These are phyloP conservation scores for Pulicaria dysenterica DNA, from an alignment of 129 eudicot genomes.

Conservation along the genomic window DNA sequence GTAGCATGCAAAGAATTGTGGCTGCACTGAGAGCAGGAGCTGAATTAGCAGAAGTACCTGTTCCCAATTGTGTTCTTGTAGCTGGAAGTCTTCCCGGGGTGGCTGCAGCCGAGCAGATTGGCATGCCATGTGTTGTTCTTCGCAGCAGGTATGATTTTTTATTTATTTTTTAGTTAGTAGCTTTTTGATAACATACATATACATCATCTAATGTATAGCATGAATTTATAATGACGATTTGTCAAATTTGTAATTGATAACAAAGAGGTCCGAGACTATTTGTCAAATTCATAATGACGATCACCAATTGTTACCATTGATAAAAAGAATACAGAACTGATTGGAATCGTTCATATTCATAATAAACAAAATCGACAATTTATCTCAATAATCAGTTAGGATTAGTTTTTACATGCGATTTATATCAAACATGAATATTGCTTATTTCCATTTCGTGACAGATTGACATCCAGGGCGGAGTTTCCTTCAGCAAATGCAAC, in stretches of 20 bases:
- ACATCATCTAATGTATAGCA: neutral
- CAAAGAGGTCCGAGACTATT: neutral
- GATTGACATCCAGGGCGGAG: conserved; percentile 79
- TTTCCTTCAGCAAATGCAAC: conserved; percentile 72
- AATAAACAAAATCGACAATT: neutral
- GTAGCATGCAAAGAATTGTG: conserved; percentile 71
- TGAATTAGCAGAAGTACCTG: conserved; percentile 74
- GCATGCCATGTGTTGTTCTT: conserved; percentile 94
- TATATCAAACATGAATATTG: neutral
- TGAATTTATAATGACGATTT: too few species aligned
- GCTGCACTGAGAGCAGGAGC: conserved; percentile 86
- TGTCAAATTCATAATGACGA: neutral
- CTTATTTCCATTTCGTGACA: conserved; percentile 20
- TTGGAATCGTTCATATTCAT: too few species aligned
- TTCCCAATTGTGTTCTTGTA: conserved; percentile 69
- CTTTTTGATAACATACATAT: neutral
- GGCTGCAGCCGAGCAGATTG: conserved; percentile 84
- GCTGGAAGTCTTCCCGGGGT: conserved; percentile 86
- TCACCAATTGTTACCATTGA: too few species aligned
- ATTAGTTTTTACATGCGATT: too few species aligned
- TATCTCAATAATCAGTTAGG: neutral
- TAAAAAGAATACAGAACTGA: too few species aligned
- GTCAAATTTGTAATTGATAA: neutral
- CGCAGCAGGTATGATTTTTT: conserved; percentile 66
- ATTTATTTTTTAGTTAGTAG: neutral